Percentiles rank a stretch among this genome's conserved stretches.
Evolutionary conservation across 805 yeast genomes (phyloP).

Genomic region (Lachancea sp.): DNA sequence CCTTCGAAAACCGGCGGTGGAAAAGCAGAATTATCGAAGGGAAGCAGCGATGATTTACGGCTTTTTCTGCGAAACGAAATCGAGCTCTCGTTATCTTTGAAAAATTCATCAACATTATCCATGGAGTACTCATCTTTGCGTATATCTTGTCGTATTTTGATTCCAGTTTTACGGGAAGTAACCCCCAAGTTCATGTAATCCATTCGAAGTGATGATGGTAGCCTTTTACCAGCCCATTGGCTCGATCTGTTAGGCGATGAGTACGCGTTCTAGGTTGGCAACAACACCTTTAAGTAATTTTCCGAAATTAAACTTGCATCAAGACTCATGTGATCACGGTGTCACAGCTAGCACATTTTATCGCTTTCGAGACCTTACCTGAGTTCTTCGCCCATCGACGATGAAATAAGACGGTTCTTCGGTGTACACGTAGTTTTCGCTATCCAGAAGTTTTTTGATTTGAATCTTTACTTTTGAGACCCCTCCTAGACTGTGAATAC

Average conservation of each 20-base stretch:
- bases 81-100: conserved; percentile 40
- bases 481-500: conserved; percentile 60
- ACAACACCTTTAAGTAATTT: background rate
- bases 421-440: conserved; percentile 37
- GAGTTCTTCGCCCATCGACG: conserved; percentile 29
- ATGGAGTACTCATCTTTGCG: conserved; percentile 52
- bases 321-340: background rate
- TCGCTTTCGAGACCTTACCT: background rate
- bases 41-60: conserved; percentile 20
- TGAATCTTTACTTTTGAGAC: conserved; percentile 41
- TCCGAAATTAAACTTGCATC: background rate
- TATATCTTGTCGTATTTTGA: conserved; percentile 41
- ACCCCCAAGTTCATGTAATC: conserved; percentile 46
- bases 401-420: conserved; percentile 42
- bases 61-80: conserved; percentile 14
- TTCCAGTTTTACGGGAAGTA: conserved; percentile 62
- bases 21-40: background rate
- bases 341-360: background rate
- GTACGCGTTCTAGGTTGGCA: background rate
- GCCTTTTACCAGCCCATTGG: background rate
- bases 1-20: conserved; percentile 1
- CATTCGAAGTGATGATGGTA: conserved; percentile 20
- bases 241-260: background rate
- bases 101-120: conserved; percentile 67
- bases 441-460: conserved; percentile 37